A percentile compares a stretch with the other conserved stretches of the same genome.
Conservation (phyloP, 2,329 filamentous ascomycete species). For the Sporothrix euskadiensis region DNA sequence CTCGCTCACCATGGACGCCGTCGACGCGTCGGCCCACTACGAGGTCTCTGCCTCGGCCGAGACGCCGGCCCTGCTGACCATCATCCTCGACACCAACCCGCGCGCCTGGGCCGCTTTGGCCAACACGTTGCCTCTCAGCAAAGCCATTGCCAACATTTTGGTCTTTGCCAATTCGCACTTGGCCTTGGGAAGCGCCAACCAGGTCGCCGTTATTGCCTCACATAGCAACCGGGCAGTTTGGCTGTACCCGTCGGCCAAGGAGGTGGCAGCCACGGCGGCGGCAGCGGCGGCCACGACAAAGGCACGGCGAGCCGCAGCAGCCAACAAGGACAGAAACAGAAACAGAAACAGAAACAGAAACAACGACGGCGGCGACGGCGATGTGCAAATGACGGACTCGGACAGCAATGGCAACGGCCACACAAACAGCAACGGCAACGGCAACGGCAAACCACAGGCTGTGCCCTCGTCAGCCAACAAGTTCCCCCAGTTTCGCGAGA, state of each 20-base stretch:
- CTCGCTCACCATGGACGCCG: constrained; percentile 50
- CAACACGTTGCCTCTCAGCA: constrained; percentile 73
- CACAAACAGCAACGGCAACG: constrained; percentile 53
- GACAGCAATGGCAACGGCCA: constrained; percentile 30
- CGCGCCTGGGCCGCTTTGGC: constrained; percentile 81
- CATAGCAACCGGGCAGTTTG: constrained; percentile 84
- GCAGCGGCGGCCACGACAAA: constrained; percentile 39
- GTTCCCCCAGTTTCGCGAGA: constrained; percentile 84
- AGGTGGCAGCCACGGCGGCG: constrained; percentile 77
- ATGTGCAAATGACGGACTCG: constrained; percentile 18
- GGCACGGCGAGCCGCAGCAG: constrained; percentile 36
- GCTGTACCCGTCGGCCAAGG: constrained; percentile 70
- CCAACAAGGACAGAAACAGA: constrained; percentile 48
- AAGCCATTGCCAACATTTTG: constrained; percentile 82
- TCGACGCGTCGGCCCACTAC: constrained; percentile 63
- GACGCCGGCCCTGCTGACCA: constrained; percentile 78
- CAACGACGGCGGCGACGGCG: constrained; percentile 48
- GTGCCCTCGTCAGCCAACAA: constrained; percentile 69
- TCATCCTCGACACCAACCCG: constrained; percentile 95
- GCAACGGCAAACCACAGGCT: constrained; percentile 35
- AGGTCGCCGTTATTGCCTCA: constrained; percentile 86
- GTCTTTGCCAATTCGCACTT: constrained; percentile 97
- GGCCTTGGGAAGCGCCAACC: constrained; percentile 89
- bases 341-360: constrained; percentile 35
- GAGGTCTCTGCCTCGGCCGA: constrained; percentile 56